phyloP scores from a whole-genome alignment of 2,329 filamentous ascomycete genomes.

The Teratosphaeria viscida region DNA sequence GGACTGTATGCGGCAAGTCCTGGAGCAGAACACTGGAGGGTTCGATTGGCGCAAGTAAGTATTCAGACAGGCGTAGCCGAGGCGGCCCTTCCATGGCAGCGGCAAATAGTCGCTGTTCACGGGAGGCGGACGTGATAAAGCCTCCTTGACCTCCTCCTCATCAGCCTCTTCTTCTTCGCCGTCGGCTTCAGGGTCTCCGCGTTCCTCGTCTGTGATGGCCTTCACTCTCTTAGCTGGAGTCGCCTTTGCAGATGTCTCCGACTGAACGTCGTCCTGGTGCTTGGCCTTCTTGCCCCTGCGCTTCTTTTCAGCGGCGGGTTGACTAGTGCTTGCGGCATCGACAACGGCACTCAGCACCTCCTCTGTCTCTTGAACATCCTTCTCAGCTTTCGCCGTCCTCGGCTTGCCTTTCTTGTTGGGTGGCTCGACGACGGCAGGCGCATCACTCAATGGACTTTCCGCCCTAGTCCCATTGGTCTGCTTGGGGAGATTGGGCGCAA shows the following conservation, averaged over 20 bases:
- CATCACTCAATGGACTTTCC: slow-evolving; percentile 27
- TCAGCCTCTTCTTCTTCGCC: slow-evolving; percentile 40
- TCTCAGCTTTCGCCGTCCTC: slow-evolving; percentile 10
- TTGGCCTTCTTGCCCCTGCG: slow-evolving; percentile 6
- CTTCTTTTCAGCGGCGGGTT: slow-evolving; percentile 5
- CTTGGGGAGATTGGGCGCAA: slow-evolving; percentile 16
- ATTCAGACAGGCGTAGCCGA: slow-evolving; percentile 88
- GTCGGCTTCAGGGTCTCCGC: slow-evolving; percentile 44
- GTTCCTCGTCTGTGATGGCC: slow-evolving; percentile 11
- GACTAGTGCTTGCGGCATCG: slow-evolving; percentile 3
- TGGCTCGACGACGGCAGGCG: slow-evolving; percentile 23
- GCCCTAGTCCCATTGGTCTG: slow-evolving; percentile 13
- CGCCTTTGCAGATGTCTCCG: slow-evolving; percentile 7
- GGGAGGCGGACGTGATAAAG: slow-evolving; percentile 55
- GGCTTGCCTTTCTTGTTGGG: slow-evolving; percentile 13
- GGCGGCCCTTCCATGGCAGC: slow-evolving; percentile 76
- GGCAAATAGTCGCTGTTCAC: slow-evolving; percentile 77
- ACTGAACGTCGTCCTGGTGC: slow-evolving; percentile 5
- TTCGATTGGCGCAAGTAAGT: slow-evolving; percentile 77
- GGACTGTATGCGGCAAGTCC: slow-evolving; percentile 82
- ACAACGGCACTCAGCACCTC: slow-evolving; percentile 7
- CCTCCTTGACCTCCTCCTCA: slow-evolving; percentile 48
- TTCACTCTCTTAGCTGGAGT: slow-evolving; percentile 16
- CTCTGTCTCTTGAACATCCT: slow-evolving; percentile 9
- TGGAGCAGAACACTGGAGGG: slow-evolving; percentile 78